Conservation (phyloP, 495 filamentous ascomycete genomes). For the Xanthoparmelia taractica region DNA sequence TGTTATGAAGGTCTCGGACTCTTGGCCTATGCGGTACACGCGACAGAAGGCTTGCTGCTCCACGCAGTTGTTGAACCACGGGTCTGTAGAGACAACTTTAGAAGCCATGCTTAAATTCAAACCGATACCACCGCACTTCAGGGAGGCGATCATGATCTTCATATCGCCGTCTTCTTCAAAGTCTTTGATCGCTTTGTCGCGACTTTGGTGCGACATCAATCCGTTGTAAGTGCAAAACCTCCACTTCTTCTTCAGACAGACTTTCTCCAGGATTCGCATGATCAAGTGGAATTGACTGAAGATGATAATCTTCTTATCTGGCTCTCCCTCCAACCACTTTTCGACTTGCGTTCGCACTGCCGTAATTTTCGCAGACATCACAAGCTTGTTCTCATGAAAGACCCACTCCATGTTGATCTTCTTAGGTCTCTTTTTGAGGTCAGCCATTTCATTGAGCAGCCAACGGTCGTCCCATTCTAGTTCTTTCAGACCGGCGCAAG, state of each 20-base stretch:
- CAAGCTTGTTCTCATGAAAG: conserved; percentile 15
- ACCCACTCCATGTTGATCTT: conserved; percentile 27
- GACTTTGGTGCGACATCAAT: conserved; percentile 24
- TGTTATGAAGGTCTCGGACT: conserved; percentile 44
- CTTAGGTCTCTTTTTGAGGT: too few species aligned
- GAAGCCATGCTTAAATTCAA: conserved; percentile 33
- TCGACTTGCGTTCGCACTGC: conserved; percentile 25
- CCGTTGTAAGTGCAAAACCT: conserved; percentile 31
- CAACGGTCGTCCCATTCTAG: too few species aligned
- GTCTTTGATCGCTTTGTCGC: conserved; percentile 19
- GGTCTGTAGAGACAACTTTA: conserved; percentile 50
- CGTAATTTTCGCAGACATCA: conserved; percentile 19
- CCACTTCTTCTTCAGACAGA: conserved; percentile 32
- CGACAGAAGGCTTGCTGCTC: conserved; percentile 54
- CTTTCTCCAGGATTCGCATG: conserved; percentile 26
- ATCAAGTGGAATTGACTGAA: conserved; percentile 35
- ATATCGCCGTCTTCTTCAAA: background rate
- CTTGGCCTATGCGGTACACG: conserved; percentile 56
- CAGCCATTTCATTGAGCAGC: too few species aligned
- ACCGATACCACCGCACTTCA: conserved; percentile 39
- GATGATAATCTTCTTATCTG: conserved; percentile 35
- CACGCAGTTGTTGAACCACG: conserved; percentile 51
- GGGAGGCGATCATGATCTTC: conserved; percentile 37
- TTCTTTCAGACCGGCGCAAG: conserved; percentile 20
- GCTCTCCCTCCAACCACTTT: conserved; percentile 32